Evolutionary conservation across 176 grass and related monocot species (phyloP).

Genomic region (Juncus inflexus): DNA sequence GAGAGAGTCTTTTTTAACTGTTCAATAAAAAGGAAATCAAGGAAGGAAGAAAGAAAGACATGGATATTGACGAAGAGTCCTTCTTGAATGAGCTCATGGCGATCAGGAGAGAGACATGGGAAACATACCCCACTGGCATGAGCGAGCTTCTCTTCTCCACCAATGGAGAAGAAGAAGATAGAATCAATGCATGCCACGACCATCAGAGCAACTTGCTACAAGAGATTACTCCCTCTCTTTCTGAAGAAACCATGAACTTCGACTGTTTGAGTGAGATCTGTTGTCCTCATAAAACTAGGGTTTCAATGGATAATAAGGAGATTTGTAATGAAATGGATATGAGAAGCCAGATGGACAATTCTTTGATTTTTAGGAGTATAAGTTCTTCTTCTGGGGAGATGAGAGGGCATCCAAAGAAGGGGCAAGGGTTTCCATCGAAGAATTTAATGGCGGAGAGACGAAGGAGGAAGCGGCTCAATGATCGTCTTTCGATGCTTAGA

Average conservation of each 20-base stretch:
- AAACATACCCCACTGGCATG: slow-evolving; percentile 30
- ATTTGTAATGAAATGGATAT: slow-evolving; percentile 16
- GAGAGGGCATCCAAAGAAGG: slow-evolving; percentile 23
- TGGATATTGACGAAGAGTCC: slow-evolving; percentile 72
- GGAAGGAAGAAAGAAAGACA: background rate
- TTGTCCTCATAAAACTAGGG: slow-evolving; percentile 39
- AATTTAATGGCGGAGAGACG: slow-evolving; percentile 83
- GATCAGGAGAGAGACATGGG: slow-evolving; percentile 53
- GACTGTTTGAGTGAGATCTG: slow-evolving; percentile 75
- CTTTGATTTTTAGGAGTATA: slow-evolving; percentile 37
- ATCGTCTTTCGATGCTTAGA: slow-evolving; percentile 85
- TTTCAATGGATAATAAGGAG: background rate
- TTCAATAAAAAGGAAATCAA: background rate
- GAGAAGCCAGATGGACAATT: slow-evolving; percentile 30
- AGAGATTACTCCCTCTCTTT: background rate
- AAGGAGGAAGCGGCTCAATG: slow-evolving; percentile 72
- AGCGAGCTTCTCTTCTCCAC: slow-evolving; percentile 62
- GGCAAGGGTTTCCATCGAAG: slow-evolving; percentile 47
- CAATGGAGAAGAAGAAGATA: slow-evolving; percentile 16
- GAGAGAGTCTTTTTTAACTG: slow-evolving; percentile 12
- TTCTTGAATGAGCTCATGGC: slow-evolving; percentile 82
- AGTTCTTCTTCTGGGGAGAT: slow-evolving; percentile 20
- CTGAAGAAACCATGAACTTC: slow-evolving; percentile 50
- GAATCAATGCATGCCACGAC: slow-evolving; percentile 6
- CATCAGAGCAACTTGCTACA: slow-evolving; percentile 14